These are phyloP conservation scores for Sporisorium sorghi DNA, from an alignment of 1,284 basidiomycete genomes.

Conservation along the genomic window DNA sequence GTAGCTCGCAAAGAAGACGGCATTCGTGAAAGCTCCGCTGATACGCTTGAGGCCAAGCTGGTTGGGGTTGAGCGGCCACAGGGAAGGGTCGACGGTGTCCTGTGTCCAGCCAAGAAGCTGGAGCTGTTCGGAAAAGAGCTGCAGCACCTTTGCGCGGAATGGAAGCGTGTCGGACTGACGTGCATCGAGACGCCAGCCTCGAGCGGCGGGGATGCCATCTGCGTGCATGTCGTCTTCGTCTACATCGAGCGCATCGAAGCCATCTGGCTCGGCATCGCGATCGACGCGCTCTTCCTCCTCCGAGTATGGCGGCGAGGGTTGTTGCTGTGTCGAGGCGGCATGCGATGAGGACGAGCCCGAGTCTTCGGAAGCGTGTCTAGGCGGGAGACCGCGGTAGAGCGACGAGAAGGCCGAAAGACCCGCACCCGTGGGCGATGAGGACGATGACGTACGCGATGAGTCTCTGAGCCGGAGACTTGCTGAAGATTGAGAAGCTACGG, in stretches of 20 bases:
- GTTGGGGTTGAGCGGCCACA: constrained; percentile 50
- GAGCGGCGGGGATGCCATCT: constrained; percentile 64
- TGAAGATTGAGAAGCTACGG: constrained; percentile 37
- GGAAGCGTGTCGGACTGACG: constrained; percentile 49
- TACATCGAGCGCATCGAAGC: constrained; percentile 58
- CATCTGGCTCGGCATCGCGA: constrained; percentile 43
- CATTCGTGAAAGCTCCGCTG: constrained; percentile 65
- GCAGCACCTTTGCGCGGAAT: constrained; percentile 57
- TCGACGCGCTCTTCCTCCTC: constrained; percentile 29
- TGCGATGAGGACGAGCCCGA: constrained; percentile 7
- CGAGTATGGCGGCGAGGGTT: constrained; percentile 20
- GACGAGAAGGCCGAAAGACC: constrained; percentile 23
- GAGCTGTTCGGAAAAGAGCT: constrained; percentile 58
- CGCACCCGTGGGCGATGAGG: constrained; percentile 19
- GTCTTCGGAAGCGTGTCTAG: constrained; percentile 14
- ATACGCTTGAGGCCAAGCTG: constrained; percentile 59
- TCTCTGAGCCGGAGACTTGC: constrained; percentile 22
- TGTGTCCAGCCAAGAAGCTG: constrained; percentile 57
- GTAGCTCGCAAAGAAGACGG: constrained; percentile 68
- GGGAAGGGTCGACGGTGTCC: constrained; percentile 38
- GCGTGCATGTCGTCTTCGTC: constrained; percentile 69
- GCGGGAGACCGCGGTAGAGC: constrained; percentile 30
- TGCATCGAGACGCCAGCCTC: constrained; percentile 61
- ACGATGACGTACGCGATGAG: constrained; percentile 2
- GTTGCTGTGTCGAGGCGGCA: constrained; percentile 4